Evolutionary conservation across 805 yeast species (phyloP).

Genomic region (Peterozyma xylosa): DNA sequence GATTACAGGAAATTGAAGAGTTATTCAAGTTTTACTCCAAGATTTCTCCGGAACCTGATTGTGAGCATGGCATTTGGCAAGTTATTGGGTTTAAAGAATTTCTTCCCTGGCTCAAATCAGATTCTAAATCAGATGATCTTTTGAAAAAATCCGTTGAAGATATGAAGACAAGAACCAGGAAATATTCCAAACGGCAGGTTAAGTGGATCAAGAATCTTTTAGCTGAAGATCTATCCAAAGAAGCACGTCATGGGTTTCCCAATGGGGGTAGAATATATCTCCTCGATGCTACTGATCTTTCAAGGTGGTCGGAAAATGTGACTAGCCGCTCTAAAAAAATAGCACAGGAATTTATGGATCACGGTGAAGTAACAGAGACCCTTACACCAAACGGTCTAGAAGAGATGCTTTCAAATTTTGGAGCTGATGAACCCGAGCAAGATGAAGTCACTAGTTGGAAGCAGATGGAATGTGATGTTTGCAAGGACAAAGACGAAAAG

Average conservation of each 20-base stretch:
- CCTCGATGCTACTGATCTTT: constrained; percentile 71
- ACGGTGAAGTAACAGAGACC: background rate
- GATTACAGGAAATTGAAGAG: constrained; percentile 57
- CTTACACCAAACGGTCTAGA: constrained; percentile 6
- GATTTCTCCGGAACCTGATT: constrained; percentile 32
- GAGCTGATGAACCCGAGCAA: background rate
- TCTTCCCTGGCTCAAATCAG: constrained; percentile 38
- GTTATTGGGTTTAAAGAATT: constrained; percentile 92
- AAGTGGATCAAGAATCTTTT: constrained; percentile 82
- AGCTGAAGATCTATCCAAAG: constrained; percentile 49
- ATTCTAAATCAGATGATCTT: constrained; percentile 9
- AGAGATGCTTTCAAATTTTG: background rate
- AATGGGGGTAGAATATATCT: constrained; percentile 62
- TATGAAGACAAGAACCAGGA: constrained; percentile 81
- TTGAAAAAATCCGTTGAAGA: constrained; percentile 47
- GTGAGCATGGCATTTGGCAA: constrained; percentile 83
- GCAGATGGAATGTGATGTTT: constrained; percentile 60
- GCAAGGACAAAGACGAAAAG: constrained; percentile 48
- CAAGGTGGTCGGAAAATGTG: constrained; percentile 53
- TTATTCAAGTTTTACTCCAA: constrained; percentile 39
- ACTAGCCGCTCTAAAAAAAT: constrained; percentile 45
- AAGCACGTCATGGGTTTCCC: constrained; percentile 32
- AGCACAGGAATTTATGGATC: constrained; percentile 22
- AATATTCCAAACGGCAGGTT: constrained; percentile 81
- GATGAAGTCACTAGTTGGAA: constrained; percentile 38